Percentiles rank a stretch among this genome's conserved stretches.
These are phyloP conservation scores for Tolypocladium amazonense DNA, from an alignment of 2,329 filamentous ascomycete genomes.

Conservation along the genomic window DNA sequence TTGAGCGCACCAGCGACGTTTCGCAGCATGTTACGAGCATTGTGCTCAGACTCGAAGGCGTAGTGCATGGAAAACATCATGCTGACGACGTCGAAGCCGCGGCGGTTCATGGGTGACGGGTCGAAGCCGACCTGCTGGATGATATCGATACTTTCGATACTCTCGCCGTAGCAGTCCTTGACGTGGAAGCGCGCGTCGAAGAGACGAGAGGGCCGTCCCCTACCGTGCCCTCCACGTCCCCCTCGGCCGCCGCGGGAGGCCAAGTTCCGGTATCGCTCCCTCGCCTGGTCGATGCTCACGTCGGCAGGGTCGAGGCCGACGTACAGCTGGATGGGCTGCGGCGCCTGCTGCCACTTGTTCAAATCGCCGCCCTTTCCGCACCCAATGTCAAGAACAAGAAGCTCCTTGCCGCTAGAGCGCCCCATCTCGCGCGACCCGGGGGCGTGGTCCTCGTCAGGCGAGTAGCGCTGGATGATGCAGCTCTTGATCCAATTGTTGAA, in stretches of 20 bases:
- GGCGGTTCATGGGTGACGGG: conserved; percentile 57
- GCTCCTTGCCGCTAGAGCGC: conserved; percentile 41
- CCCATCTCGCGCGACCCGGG: conserved; percentile 47
- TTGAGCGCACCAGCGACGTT: conserved; percentile 87
- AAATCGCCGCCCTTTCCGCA: conserved; percentile 96
- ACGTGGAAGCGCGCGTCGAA: conserved; percentile 83
- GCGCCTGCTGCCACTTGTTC: conserved; percentile 90
- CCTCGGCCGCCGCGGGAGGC: conserved; percentile 45
- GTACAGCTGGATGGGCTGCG: conserved; percentile 84
- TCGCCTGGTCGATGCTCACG: conserved; percentile 81
- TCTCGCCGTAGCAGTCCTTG: conserved; percentile 87
- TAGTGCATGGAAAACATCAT: conserved; percentile 99
- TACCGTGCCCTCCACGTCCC: conserved; percentile 38
- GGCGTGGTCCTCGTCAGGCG: conserved; percentile 63
- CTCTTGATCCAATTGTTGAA: conserved; percentile 99
- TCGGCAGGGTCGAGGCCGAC: conserved; percentile 91
- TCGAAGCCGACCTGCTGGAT: conserved; percentile 84
- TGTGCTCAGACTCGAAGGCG: conserved; percentile 85
- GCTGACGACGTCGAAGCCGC: conserved; percentile 89
- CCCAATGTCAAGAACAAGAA: conserved; percentile 85
- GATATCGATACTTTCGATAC: conserved; percentile 70
- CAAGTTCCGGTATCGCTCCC: conserved; percentile 73
- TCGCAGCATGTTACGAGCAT: conserved; percentile 81
- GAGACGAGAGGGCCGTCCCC: conserved; percentile 41
- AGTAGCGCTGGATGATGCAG: conserved; percentile 93